Evolutionary conservation across 1,139 yeast species (phyloP).

Genomic region (Yarrowia galli): DNA sequence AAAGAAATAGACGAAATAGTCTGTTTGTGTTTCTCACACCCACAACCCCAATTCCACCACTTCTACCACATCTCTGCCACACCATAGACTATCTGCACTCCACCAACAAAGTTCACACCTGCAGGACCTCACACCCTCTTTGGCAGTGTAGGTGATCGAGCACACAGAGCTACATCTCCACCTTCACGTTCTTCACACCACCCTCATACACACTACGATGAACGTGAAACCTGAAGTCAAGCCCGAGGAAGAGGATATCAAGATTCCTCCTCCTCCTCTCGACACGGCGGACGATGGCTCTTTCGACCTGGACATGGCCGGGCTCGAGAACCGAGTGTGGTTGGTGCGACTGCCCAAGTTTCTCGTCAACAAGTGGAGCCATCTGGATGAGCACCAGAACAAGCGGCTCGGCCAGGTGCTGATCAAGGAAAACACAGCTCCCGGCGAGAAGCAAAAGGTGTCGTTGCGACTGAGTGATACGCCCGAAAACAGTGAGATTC

Average conservation of each 20-base stretch:
- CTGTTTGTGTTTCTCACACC: background rate
- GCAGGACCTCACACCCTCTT: conserved; percentile 8
- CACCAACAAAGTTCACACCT: background rate
- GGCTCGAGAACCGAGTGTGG: conserved; percentile 71
- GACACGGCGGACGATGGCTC: conserved; percentile 17
- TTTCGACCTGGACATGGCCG: conserved; percentile 53
- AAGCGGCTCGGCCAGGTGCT: conserved; percentile 82
- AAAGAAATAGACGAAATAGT: too few species aligned
- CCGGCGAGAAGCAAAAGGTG: conserved; percentile 53
- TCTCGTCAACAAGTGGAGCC: conserved; percentile 81
- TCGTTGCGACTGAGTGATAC: conserved; percentile 54
- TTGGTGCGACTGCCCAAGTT: conserved; percentile 88
- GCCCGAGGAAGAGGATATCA: conserved; percentile 24
- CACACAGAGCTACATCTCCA: background rate
- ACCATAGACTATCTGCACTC: background rate
- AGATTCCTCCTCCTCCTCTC: conserved; percentile 17
- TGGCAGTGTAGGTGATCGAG: background rate
- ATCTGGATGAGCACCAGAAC: conserved; percentile 65
- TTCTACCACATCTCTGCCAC: too few species aligned
- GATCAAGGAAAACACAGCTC: conserved; percentile 54
- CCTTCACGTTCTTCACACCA: background rate
- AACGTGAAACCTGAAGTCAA: conserved; percentile 30
- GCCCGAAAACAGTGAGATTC: conserved; percentile 60
- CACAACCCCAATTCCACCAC: background rate
- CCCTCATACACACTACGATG: background rate